Percentiles rank a stretch among this genome's conserved stretches.
These are phyloP conservation scores for Scedosporium aurantiacum DNA, from an alignment of 2,329 filamentous ascomycete species.

Conservation along the genomic window DNA sequence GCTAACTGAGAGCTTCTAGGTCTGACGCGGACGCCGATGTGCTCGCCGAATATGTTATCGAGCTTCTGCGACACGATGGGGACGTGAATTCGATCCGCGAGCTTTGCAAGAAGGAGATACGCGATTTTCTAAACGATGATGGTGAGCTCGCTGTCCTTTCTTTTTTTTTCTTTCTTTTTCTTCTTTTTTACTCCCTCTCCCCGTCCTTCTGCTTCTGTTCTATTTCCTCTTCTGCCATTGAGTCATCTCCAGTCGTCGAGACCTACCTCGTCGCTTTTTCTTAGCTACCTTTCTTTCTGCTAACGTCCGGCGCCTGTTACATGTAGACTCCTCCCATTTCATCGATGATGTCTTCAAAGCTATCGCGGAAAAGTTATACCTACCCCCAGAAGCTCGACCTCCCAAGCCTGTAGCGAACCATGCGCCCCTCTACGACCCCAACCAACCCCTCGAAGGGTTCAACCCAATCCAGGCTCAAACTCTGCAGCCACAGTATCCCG, in stretches of 20 bases:
- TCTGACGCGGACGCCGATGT: constrained; percentile 74
- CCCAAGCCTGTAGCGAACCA: constrained; percentile 4
- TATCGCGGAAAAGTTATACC: constrained; percentile 50
- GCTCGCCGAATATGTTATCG: constrained; percentile 75
- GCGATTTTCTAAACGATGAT: constrained; percentile 63
- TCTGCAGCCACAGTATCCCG: neutral
- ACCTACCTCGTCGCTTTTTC: neutral
- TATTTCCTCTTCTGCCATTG: too few relatives aligned
- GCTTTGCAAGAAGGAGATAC: constrained; percentile 60
- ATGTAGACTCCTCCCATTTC: constrained; percentile 46
- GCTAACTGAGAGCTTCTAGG: constrained; percentile 26
- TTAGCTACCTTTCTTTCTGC: too few relatives aligned
- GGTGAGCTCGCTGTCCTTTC: neutral
- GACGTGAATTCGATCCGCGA: constrained; percentile 50
- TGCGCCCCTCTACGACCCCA: neutral
- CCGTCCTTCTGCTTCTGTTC: too few relatives aligned
- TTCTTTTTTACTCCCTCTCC: too few relatives aligned
- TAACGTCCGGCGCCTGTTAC: too few relatives aligned
- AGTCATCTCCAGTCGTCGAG: neutral
- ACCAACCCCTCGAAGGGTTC: neutral
- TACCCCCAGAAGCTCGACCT: constrained; percentile 32
- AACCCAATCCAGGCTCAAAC: neutral
- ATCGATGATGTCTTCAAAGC: constrained; percentile 61
- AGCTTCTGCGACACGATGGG: constrained; percentile 58
- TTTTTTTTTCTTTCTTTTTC: too few relatives aligned